Conservation (phyloP, 768 basidiomycete genomes). For the Kwoniella pini region DNA sequence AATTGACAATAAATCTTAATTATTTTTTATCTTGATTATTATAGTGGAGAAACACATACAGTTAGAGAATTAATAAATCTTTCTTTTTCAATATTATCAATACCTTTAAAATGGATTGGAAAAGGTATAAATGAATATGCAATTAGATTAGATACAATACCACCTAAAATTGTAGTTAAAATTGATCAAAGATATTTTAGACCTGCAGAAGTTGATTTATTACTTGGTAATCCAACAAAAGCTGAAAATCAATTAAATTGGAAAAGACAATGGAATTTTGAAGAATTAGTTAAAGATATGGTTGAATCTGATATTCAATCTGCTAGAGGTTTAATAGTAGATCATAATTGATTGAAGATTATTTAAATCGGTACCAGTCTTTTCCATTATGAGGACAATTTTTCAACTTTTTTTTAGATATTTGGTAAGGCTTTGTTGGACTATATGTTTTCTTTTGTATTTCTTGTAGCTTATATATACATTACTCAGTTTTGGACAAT, state of each 20-base stretch:
- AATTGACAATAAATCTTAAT: no score
- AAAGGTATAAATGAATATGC: constrained; percentile 20
- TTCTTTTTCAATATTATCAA: constrained; percentile 70
- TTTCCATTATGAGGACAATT: no score
- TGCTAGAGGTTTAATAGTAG: constrained; percentile 16
- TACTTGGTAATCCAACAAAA: constrained; percentile 85
- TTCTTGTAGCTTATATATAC: no score
- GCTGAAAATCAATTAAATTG: constrained; percentile 85
- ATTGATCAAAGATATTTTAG: constrained; percentile 90
- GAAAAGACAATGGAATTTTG: constrained; percentile 83
- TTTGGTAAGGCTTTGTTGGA: no score
- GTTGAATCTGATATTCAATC: constrained; percentile 56
- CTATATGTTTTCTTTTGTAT: no score
- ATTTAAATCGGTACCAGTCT: no score
- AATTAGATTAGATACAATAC: constrained; percentile 54
- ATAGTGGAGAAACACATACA: constrained; percentile 80
- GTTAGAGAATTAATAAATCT: constrained; percentile 92
- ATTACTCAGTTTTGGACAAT: no score
- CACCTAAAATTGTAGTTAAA: constrained; percentile 62
- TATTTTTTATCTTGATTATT: neutral
- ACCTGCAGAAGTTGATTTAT: constrained; percentile 90
- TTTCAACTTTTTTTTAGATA: no score
- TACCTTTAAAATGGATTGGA: constrained; percentile 59
- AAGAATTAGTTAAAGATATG: constrained; percentile 87
- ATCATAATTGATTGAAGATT: constrained; percentile 7